A percentile compares a stretch with the other conserved stretches of the same genome.
Conservation (phyloP, 2,329 filamentous ascomycete species). For the Aspergillus quadrilineatus region DNA sequence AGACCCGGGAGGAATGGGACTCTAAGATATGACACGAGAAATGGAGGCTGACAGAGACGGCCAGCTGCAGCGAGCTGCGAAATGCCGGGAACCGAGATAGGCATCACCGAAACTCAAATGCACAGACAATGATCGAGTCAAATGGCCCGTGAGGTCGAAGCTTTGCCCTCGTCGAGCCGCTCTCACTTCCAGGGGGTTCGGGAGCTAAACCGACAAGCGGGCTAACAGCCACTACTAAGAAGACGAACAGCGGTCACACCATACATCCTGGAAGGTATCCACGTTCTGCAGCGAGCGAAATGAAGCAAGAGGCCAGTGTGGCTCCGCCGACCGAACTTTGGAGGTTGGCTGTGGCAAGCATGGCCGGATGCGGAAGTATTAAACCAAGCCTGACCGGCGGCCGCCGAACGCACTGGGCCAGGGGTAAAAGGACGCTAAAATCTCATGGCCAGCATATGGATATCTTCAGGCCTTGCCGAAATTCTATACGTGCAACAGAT, state of each 20-base stretch:
- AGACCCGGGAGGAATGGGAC: background rate
- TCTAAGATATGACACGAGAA: background rate
- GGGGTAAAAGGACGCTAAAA: conserved; percentile 22
- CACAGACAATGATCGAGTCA: conserved; percentile 7
- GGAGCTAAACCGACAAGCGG: background rate
- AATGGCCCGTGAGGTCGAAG: conserved; percentile 9
- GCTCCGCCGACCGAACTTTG: conserved; percentile 2
- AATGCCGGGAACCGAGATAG: conserved; percentile 6
- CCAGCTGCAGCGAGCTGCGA: background rate
- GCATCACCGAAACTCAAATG: conserved; percentile 6
- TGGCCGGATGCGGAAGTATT: conserved; percentile 4
- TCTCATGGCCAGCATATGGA: background rate
- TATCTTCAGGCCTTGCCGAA: background rate
- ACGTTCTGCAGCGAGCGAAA: background rate
- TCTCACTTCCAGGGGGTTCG: background rate
- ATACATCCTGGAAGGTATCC: background rate
- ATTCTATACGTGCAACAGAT: conserved; percentile 18
- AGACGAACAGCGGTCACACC: background rate
- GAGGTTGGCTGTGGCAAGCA: background rate
- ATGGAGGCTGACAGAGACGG: conserved; percentile 4
- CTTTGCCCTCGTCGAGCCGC: background rate
- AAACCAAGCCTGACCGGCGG: background rate
- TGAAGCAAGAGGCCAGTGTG: background rate
- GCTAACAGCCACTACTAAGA: background rate
- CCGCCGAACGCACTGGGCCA: conserved; percentile 22